phyloP scores from a whole-genome alignment of 805 yeast species.

The Lachancea lanzarotensis region DNA sequence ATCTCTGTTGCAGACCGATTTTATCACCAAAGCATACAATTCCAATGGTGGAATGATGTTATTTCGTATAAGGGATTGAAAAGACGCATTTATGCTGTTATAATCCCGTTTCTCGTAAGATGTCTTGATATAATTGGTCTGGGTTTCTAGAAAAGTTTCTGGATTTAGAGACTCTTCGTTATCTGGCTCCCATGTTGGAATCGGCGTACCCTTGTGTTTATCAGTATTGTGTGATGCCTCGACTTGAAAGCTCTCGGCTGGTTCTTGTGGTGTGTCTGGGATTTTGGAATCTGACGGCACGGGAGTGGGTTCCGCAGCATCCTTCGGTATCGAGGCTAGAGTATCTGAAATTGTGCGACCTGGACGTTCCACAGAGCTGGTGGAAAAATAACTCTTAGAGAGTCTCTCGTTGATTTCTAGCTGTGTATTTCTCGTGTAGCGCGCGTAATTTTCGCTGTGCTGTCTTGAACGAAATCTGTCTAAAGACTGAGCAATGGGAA shows the following conservation, averaged over 20 bases:
- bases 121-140: conserved; percentile 26
- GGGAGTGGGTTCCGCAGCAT: not conserved
- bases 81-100: conserved; percentile 35
- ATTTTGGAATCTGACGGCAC: not conserved
- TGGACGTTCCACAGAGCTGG: conserved; percentile 7
- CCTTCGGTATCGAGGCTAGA: not conserved
- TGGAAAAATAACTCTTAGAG: conserved; percentile 18
- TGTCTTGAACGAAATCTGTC: not conserved
- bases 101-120: conserved; percentile 26
- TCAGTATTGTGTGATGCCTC: not conserved
- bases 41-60: conserved; percentile 44
- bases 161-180: conserved; percentile 27
- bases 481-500: conserved; percentile 1
- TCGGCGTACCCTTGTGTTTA: not conserved
- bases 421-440: conserved; percentile 12
- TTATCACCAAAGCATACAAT: conserved; percentile 47
- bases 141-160: conserved; percentile 29
- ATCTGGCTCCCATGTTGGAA: conserved; percentile 28
- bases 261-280: not conserved
- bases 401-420: conserved; percentile 15
- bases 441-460: conserved; percentile 1
- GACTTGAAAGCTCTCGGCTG: not conserved
- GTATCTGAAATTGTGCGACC: not conserved
- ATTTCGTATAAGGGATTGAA: conserved; percentile 38
- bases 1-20: conserved; percentile 46